A percentile compares a stretch with the other conserved stretches of the same genome.
Evolutionary conservation across 768 basidiomycete species (phyloP).

Genomic region (Agaricus sinodeliciosus): DNA sequence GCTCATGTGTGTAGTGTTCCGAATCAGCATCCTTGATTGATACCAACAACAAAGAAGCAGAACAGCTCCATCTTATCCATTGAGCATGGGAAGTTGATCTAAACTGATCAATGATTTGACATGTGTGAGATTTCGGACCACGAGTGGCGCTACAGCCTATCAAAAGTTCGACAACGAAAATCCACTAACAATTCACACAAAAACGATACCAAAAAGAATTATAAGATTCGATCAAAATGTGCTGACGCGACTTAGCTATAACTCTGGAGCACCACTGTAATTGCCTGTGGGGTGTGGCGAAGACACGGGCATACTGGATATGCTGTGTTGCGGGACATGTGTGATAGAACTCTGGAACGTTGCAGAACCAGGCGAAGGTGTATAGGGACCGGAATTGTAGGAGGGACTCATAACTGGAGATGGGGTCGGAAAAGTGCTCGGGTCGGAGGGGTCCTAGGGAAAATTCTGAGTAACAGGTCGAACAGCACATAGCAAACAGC

Average conservation of each 20-base stretch:
- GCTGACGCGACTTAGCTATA: conserved; percentile 11
- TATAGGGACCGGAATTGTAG: conserved; percentile 6
- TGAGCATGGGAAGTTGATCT: too few species aligned
- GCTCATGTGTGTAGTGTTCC: background rate
- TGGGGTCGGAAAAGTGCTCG: conserved; percentile 31
- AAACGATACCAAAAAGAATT: background rate
- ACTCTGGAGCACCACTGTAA: conserved; percentile 28
- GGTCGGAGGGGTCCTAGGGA: conserved; percentile 31
- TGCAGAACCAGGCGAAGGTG: conserved; percentile 13
- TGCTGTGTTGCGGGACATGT: conserved; percentile 5
- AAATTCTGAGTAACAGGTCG: background rate
- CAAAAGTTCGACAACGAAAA: too few species aligned
- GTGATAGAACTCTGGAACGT: conserved; percentile 6
- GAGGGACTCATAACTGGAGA: conserved; percentile 8
- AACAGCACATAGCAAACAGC: conserved; percentile 10
- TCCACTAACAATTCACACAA: background rate
- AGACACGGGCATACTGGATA: background rate
- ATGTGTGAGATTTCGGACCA: too few species aligned
- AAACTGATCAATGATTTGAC: too few species aligned
- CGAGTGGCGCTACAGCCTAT: too few species aligned
- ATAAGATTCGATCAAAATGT: background rate
- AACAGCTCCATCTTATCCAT: too few species aligned
- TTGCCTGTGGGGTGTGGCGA: conserved; percentile 8
- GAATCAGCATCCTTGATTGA: background rate
- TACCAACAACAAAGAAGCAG: too few species aligned